A percentile compares a stretch with the other conserved stretches of the same genome.
Conservation (phyloP, 208 protist species). For the Trypanosoma cruzi region DNA sequence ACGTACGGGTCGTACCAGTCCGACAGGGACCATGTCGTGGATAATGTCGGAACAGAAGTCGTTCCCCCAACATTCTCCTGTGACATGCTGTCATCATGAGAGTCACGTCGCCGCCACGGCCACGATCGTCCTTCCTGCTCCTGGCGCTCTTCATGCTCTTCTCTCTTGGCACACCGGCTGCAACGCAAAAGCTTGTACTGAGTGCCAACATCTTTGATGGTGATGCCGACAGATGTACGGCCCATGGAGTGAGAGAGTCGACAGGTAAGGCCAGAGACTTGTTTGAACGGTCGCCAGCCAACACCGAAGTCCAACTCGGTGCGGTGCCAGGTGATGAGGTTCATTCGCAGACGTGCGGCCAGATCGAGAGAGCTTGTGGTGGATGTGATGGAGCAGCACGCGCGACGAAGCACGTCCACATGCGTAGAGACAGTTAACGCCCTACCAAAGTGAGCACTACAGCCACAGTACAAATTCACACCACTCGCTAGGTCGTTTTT, state of each 20-base stretch:
- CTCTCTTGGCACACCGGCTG: not conserved
- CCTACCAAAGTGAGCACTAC: conserved; percentile 43
- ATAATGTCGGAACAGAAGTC: not conserved
- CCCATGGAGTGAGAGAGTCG: conserved; percentile 48
- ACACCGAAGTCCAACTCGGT: conserved; percentile 68
- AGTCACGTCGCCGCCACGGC: not conserved
- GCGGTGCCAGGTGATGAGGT: conserved; percentile 75
- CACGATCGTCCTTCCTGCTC: not conserved
- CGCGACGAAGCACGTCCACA: conserved; percentile 73
- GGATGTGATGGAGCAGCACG: conserved; percentile 63
- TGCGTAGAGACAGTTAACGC: conserved; percentile 53
- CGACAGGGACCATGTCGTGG: not conserved
- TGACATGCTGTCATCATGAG: not conserved
- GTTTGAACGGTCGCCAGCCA: conserved; percentile 47
- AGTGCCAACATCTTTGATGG: conserved; percentile 37
- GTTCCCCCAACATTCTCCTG: not conserved
- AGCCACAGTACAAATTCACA: conserved; percentile 79
- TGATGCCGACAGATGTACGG: conserved; percentile 46
- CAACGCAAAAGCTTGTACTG: conserved; percentile 3
- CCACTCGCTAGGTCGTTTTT: conserved; percentile 74
- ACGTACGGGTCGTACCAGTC: conserved; percentile 2
- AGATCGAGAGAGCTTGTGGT: conserved; percentile 45
- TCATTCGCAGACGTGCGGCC: conserved; percentile 64
- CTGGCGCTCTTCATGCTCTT: not conserved
- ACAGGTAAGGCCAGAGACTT: conserved; percentile 35